These are phyloP conservation scores for Nemania diffusa DNA, from an alignment of 2,329 filamentous ascomycete genomes.

Conservation along the genomic window DNA sequence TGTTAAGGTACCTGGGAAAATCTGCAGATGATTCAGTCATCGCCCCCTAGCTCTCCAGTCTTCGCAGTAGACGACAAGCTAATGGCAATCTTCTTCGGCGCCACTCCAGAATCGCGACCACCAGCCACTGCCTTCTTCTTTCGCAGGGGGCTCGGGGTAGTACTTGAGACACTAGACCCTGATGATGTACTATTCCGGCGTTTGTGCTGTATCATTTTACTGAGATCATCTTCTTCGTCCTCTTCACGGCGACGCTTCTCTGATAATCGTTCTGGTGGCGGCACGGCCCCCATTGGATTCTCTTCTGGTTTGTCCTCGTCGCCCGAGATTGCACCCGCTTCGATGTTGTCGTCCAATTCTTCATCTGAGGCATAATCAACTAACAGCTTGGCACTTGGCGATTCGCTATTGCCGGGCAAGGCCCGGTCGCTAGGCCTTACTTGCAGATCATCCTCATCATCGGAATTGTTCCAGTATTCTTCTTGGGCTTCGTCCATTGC, in stretches of 20 bases:
- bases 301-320: slow-evolving; percentile 46
- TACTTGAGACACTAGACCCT: slow-evolving; percentile 53
- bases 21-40: slow-evolving; percentile 32
- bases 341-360: slow-evolving; percentile 74
- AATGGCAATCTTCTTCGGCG: slow-evolving; percentile 67
- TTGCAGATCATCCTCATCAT: slow-evolving; percentile 79
- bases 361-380: slow-evolving; percentile 96
- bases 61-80: slow-evolving; percentile 62
- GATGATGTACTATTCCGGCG: slow-evolving; percentile 68
- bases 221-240: slow-evolving; percentile 91
- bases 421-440: slow-evolving; percentile 49
- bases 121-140: slow-evolving; percentile 60
- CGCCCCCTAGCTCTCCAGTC: slow-evolving; percentile 35
- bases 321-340: slow-evolving; percentile 55
- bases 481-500: slow-evolving; percentile 83
- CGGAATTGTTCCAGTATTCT: slow-evolving; percentile 91
- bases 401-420: slow-evolving; percentile 68
- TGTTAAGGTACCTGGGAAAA: slow-evolving; percentile 31
- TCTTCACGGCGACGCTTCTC: slow-evolving; percentile 93
- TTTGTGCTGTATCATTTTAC: slow-evolving; percentile 77
- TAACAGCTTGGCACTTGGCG: slow-evolving; percentile 74
- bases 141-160: slow-evolving; percentile 52
- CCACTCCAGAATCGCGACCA: slow-evolving; percentile 53
- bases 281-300: slow-evolving; percentile 56
- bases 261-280: slow-evolving; percentile 80